Conservation (phyloP, 2,329 filamentous ascomycete genomes). For the Aphanocladium album region DNA sequence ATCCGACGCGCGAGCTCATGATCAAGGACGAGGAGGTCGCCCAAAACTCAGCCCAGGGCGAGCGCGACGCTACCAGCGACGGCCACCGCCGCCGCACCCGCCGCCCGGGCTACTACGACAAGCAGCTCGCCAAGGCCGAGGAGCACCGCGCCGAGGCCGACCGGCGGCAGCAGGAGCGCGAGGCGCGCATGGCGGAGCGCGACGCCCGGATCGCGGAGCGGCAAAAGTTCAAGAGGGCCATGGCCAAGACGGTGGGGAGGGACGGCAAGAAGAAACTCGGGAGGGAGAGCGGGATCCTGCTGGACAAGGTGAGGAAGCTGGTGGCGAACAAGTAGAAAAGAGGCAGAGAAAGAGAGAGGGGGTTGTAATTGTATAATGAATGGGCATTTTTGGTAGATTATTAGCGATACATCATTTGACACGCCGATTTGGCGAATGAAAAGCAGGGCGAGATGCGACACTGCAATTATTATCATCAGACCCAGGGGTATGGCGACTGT, state of each 20-base stretch:
- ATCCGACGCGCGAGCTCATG: conserved; percentile 36
- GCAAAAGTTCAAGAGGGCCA: conserved; percentile 58
- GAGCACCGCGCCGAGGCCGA: conserved; percentile 36
- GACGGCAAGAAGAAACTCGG: conserved; percentile 76
- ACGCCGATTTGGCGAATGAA: too few species aligned
- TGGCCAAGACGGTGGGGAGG: conserved; percentile 69
- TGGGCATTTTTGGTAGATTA: too few species aligned
- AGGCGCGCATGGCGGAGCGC: conserved; percentile 54
- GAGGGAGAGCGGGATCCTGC: conserved; percentile 69
- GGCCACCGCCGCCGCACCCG: conserved; percentile 31
- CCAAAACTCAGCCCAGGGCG: conserved; percentile 21
- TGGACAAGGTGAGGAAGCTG: conserved; percentile 73
- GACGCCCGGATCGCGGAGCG: conserved; percentile 62
- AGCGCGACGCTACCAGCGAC: conserved; percentile 20
- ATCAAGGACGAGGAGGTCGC: conserved; percentile 34
- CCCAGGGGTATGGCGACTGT: too few species aligned
- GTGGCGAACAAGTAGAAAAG: conserved; percentile 39
- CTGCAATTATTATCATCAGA: too few species aligned
- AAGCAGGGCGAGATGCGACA: too few species aligned
- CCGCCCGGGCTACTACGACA: conserved; percentile 58
- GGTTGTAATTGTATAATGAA: not conserved
- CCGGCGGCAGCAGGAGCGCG: conserved; percentile 35
- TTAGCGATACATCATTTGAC: too few species aligned
- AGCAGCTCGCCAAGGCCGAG: conserved; percentile 50
- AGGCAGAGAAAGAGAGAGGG: not conserved